Percentiles rank a stretch among this genome's conserved stretches.
Evolutionary conservation across 164 flowering plant genomes (phyloP).

Genomic region (Saururus chinensis): DNA sequence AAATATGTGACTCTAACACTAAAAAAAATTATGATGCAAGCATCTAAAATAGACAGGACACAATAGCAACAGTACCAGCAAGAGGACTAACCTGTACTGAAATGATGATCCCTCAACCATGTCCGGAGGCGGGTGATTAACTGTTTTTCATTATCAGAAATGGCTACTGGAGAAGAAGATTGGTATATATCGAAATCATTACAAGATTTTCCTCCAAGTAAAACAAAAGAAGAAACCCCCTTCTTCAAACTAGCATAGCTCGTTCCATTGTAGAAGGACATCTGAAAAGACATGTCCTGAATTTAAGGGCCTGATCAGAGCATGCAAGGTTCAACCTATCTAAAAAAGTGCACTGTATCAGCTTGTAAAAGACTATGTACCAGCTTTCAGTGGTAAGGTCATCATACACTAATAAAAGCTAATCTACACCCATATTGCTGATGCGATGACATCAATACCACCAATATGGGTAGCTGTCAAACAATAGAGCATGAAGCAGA

Average conservation of each 20-base stretch:
- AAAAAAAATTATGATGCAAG: background rate
- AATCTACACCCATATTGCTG: background rate
- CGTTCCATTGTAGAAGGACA: conserved; percentile 29
- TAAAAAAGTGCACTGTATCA: background rate
- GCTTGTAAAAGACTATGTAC: background rate
- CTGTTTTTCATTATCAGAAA: conserved; percentile 33
- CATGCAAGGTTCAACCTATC: background rate
- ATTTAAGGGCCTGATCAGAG: background rate
- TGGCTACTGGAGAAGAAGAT: conserved; percentile 31
- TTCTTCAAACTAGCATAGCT: conserved; percentile 48
- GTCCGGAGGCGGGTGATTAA: conserved; percentile 32
- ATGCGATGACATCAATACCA: too few relatives aligned
- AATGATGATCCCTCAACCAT: conserved; percentile 29
- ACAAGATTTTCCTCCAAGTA: conserved; percentile 47
- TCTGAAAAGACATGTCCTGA: conserved; percentile 28
- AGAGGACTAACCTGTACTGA: conserved; percentile 34
- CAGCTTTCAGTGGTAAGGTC: background rate
- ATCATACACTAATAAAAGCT: background rate
- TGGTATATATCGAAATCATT: conserved; percentile 46
- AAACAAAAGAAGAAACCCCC: conserved; percentile 54
- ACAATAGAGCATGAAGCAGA: too few relatives aligned
- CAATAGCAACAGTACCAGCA: background rate
- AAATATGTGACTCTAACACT: background rate
- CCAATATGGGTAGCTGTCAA: too few relatives aligned
- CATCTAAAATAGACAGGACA: background rate